Percentiles rank a stretch among this genome's conserved stretches.
Conservation (phyloP, 179 eudicot genomes). For the Silene vulgaris region DNA sequence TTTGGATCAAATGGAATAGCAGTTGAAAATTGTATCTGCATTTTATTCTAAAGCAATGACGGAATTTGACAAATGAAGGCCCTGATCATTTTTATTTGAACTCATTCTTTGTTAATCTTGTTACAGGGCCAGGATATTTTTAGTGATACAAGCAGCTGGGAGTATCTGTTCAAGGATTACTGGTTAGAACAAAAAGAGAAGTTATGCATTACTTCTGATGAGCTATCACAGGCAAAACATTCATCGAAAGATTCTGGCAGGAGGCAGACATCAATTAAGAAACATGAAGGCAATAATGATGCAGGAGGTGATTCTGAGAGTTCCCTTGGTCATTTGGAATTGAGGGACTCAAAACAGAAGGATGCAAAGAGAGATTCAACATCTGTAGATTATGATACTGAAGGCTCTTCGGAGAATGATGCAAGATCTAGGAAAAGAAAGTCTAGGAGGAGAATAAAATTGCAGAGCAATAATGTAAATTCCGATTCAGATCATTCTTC, state of each 20-base stretch:
- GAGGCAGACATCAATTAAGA: neutral
- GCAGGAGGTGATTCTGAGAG: neutral
- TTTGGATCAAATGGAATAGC: no score
- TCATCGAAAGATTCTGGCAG: neutral
- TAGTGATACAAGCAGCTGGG: neutral
- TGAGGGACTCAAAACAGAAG: no score
- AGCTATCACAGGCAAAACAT: neutral
- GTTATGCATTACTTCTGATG: neutral
- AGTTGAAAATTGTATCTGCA: neutral
- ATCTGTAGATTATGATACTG: conserved; percentile 33
- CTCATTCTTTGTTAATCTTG: neutral
- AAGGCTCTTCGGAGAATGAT: conserved; percentile 44
- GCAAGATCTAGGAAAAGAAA: neutral
- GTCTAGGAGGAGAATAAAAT: conserved; percentile 33
- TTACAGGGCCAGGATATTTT: neutral
- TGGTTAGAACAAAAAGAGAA: neutral
- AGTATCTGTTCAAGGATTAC: no score
- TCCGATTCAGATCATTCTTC: conserved; percentile 59
- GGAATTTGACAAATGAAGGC: conserved; percentile 9
- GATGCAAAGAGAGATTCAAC: neutral
- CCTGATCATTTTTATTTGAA: neutral
- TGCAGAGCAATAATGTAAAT: conserved; percentile 41
- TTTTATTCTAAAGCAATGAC: conserved; percentile 2
- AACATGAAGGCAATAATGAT: neutral
- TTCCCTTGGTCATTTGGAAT: neutral